phyloP scores from a whole-genome alignment of 192 early-diverging fungal species.

The Irineochytrium annulatum region DNA sequence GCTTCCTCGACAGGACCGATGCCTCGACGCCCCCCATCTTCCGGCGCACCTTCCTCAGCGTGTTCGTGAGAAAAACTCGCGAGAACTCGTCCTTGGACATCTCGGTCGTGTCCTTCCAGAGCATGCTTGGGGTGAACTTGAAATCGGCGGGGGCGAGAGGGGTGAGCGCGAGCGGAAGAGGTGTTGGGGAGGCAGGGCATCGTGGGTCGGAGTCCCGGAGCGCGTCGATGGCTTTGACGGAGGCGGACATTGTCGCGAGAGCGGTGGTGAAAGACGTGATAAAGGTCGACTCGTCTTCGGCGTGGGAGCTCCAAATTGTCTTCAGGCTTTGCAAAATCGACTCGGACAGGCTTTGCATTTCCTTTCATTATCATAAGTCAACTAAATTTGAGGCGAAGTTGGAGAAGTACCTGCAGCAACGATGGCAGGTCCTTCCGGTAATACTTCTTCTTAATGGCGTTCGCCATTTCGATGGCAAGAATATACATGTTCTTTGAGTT shows the following conservation, averaged over 20 bases:
- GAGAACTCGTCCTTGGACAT: slow-evolving; percentile 58
- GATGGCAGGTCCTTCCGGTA: slow-evolving; percentile 60
- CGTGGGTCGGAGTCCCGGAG: slow-evolving; percentile 41
- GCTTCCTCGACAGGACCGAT: slow-evolving; percentile 45
- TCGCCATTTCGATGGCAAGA: slow-evolving; percentile 55
- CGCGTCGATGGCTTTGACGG: slow-evolving; percentile 45
- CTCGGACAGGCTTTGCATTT: slow-evolving; percentile 58
- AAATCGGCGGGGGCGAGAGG: too few species aligned
- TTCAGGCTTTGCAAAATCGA: slow-evolving; percentile 50
- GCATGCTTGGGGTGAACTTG: slow-evolving; percentile 26
- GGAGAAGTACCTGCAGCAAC: slow-evolving; percentile 47
- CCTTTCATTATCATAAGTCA: slow-evolving; percentile 27
- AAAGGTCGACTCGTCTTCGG: slow-evolving; percentile 38
- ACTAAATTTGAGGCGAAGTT: not conserved
- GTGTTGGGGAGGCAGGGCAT: slow-evolving; percentile 22
- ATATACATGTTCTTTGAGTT: slow-evolving; percentile 68
- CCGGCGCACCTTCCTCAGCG: slow-evolving; percentile 53
- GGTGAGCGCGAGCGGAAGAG: too few species aligned
- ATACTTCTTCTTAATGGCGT: slow-evolving; percentile 60
- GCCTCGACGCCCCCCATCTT: slow-evolving; percentile 41
- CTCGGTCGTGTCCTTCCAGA: slow-evolving; percentile 41
- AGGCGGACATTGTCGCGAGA: slow-evolving; percentile 25
- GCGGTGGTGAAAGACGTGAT: slow-evolving; percentile 5
- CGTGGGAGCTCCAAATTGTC: slow-evolving; percentile 49
- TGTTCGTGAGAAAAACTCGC: slow-evolving; percentile 62